Conservation (phyloP, 2,329 filamentous ascomycete species). For the Microsporum canis region DNA sequence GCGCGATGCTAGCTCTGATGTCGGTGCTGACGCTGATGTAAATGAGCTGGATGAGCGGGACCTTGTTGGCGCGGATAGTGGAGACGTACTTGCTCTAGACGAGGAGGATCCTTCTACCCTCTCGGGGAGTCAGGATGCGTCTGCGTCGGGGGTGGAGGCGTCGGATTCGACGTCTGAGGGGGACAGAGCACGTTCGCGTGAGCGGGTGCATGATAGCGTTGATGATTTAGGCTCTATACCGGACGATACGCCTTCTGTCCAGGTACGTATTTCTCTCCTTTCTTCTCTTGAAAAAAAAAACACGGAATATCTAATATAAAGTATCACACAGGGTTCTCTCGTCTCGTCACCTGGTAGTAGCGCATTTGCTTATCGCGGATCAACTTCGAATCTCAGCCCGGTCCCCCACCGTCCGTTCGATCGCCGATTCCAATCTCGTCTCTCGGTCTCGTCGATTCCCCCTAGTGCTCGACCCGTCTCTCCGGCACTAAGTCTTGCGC, state of each 20-base stretch:
- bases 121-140: conserved; percentile 17
- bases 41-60: conserved; percentile 7
- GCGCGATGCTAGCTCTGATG: conserved; percentile 28
- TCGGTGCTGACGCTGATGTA: not conserved
- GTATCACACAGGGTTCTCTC: conserved; percentile 39
- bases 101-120: conserved; percentile 16
- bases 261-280: conserved; percentile 42
- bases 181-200: conserved; percentile 18
- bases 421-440: conserved; percentile 79
- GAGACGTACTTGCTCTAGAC: not conserved
- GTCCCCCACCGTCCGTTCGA: conserved; percentile 88
- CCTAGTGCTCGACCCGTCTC: conserved; percentile 59
- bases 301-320: not conserved
- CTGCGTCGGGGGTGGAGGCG: not conserved
- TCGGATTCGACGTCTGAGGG: conserved; percentile 13
- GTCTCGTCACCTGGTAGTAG: conserved; percentile 60
- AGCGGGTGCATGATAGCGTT: conserved; percentile 14
- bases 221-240: conserved; percentile 65
- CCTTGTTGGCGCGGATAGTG: not conserved
- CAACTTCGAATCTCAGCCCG: conserved; percentile 55
- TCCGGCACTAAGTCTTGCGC: conserved; percentile 61
- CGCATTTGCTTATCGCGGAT: conserved; percentile 54
- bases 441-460: conserved; percentile 50
- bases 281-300: not conserved
- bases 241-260: conserved; percentile 74